Evolutionary conservation across 352 stramenopile species (phyloP), one percentile per base, ranked within the genome.

Genomic region (Phytophthora multivora): DNA sequence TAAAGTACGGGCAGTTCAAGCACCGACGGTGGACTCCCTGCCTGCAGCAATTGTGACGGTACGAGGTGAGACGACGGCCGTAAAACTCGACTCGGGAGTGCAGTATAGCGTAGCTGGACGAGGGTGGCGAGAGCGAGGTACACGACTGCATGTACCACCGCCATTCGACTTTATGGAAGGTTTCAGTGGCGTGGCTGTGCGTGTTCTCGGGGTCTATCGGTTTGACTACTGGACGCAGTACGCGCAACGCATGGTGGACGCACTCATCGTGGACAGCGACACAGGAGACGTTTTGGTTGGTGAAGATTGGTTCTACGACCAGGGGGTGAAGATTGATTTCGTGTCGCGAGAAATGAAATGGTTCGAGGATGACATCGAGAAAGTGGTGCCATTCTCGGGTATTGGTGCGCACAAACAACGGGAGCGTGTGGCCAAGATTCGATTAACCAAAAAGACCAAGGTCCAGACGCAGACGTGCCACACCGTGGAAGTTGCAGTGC

Each of bases 281-380:
- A 4, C 43, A 5, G 8, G 5, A 2, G 51, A 45, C 3, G 51
- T 59, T 4, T 5, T 59, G 18, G 23, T 59, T 0, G 40, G 43
- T 2, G 43, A 53, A 26, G 43, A 54, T 5, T 62, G 54, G 54
- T 50, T 62, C 43, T 15, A 40, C 1, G 0, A 21, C 1, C n/a
- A 39, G 1, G 42, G 43, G 1, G 43, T n/a, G n/a, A n/a, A n/a
- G n/a, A n/a, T n/a, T n/a, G n/a, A n/a, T n/a, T n/a, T n/a, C n/a
- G n/a, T n/a, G n/a, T n/a, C n/a, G n/a, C n/a, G n/a, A n/a, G n/a
- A n/a, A n/a, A n/a, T n/a, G n/a, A n/a, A n/a, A n/a, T n/a, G n/a
- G n/a, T n/a, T n/a, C n/a, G n/a, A n/a, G n/a, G n/a, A n/a, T n/a
- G n/a, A n/a, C n/a, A n/a, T n/a, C n/a, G n/a, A n/a, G n/a, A n/a